A percentile compares a stretch with the other conserved stretches of the same genome.
phyloP scores from a whole-genome alignment of 1,139 yeast genomes.

The Ogataea hybrid region DNA sequence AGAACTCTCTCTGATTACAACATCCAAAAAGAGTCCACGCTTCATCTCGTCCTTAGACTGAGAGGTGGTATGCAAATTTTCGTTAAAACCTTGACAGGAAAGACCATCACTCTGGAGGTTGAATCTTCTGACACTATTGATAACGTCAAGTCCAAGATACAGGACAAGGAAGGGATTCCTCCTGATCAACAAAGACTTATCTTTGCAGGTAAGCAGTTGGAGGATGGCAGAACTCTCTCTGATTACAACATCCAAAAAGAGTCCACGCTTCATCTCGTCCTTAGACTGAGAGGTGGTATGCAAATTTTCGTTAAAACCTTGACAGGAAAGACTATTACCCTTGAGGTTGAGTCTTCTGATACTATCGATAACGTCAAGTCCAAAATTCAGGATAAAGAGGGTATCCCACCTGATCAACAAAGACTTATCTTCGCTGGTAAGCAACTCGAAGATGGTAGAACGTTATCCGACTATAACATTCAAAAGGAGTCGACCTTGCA shows the following conservation, averaged over 20 bases:
- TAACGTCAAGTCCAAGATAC: slow-evolving; percentile 80
- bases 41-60: slow-evolving; percentile 81
- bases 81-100: slow-evolving; percentile 77
- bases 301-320: slow-evolving; percentile 58
- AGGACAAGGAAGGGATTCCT: slow-evolving; percentile 86
- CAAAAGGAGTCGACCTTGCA: slow-evolving; percentile 86
- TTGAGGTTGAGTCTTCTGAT: slow-evolving; percentile 69
- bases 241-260: slow-evolving; percentile 80
- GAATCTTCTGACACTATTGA: slow-evolving; percentile 85
- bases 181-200: slow-evolving; percentile 85
- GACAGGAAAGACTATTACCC: slow-evolving; percentile 67
- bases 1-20: slow-evolving; percentile 86
- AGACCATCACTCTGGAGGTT: slow-evolving; percentile 75
- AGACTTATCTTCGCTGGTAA: slow-evolving; percentile 80
- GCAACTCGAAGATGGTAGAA: slow-evolving; percentile 84
- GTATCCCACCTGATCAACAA: slow-evolving; percentile 83
- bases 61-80: slow-evolving; percentile 79
- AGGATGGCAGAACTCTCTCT: slow-evolving; percentile 79
- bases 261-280: slow-evolving; percentile 69
- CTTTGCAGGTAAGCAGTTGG: slow-evolving; percentile 85
- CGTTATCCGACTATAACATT: slow-evolving; percentile 82
- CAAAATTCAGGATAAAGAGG: slow-evolving; percentile 80
- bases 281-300: slow-evolving; percentile 74
- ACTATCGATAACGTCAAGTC: slow-evolving; percentile 72
- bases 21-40: slow-evolving; percentile 86